A percentile compares a stretch with the other conserved stretches of the same genome.
These are phyloP conservation scores for Kwoniella europaea DNA, from an alignment of 768 basidiomycete species.

Conservation along the genomic window DNA sequence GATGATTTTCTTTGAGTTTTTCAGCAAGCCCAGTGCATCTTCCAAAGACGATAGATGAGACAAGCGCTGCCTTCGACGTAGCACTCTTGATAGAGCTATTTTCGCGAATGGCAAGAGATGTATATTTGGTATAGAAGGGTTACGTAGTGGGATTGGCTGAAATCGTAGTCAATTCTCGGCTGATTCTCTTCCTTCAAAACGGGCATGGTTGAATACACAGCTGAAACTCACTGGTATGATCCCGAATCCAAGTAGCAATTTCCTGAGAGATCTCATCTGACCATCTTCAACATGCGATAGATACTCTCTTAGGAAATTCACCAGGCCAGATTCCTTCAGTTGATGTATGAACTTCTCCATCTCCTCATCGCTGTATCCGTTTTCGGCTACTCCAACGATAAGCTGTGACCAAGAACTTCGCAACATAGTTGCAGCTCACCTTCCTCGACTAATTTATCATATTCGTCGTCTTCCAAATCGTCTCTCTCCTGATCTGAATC, in stretches of 20 bases:
- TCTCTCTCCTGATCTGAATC: constrained; percentile 44
- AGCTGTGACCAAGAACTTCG: neutral
- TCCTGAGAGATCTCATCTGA: constrained; percentile 33
- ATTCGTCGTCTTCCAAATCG: constrained; percentile 38
- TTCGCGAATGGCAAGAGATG: constrained; percentile 41
- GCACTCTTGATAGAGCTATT: constrained; percentile 42
- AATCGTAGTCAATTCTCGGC: neutral
- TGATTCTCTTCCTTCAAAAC: neutral
- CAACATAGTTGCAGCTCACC: constrained; percentile 26
- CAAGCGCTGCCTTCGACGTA: constrained; percentile 54
- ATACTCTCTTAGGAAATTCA: constrained; percentile 46
- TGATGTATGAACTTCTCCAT: constrained; percentile 29
- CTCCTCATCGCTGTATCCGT: constrained; percentile 47
- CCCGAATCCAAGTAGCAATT: constrained; percentile 42
- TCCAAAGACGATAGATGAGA: constrained; percentile 52
- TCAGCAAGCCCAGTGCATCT: constrained; percentile 54
- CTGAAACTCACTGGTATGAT: constrained; percentile 42
- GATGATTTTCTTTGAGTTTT: constrained; percentile 54
- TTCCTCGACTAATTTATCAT: constrained; percentile 45
- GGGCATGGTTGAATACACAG: neutral
- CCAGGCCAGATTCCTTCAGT: constrained; percentile 46
- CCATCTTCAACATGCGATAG: constrained; percentile 22
- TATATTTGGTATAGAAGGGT: constrained; percentile 33
- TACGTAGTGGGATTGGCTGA: constrained; percentile 25
- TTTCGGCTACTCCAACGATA: constrained; percentile 33